Evolutionary conservation across 164 flowering plant genomes (phyloP), one percentile per base, ranked within the genome.

Genomic region (Paratinospora sagittata): DNA sequence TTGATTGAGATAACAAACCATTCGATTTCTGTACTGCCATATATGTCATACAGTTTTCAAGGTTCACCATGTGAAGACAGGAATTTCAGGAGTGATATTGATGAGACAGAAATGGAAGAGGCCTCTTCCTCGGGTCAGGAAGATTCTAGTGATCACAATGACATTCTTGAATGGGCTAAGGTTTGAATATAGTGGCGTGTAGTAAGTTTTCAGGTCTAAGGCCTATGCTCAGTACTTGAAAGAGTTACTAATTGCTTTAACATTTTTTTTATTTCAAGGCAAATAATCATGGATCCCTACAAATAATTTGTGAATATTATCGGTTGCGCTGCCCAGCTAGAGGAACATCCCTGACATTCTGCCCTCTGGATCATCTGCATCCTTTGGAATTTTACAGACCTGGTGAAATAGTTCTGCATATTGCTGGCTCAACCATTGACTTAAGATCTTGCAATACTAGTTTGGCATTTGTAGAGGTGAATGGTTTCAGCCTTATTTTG

Each of bases 131-230:
- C 99, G 74, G 97, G 97, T 36, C 97, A 80, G 72, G 98, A 91
- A 58, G 86, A 85, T 77, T 82, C 72, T 63, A 81, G 73, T 80
- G 89, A 84, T 75, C 86, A 90, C 65, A 71, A 70, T 75, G 93
- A 86, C 73, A 83, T 92, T 79, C 89, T 95, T 76, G 93, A 91
- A 78, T 95, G 98, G 99, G 97, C 99, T 33, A 95, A 95, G 98
- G 99, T 93, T 63, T 24, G 66, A 60, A 63, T 67, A 47, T 70
- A 55, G 61, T 55, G 60, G 24, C 24, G 7, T 19, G 21, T 55
- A 2, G 6, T 30, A 52, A 21, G 21, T 21, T 76, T 41, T 23
- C 34, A n/a, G 26, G 52, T 8, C 17, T 45, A 13, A 16, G 24
- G 17, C 49, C 17, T 8, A 47, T 11, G 13, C 33, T 63, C 43